These are phyloP conservation scores for Mycena latifolia DNA, from an alignment of 768 basidiomycete species.

Conservation along the genomic window DNA sequence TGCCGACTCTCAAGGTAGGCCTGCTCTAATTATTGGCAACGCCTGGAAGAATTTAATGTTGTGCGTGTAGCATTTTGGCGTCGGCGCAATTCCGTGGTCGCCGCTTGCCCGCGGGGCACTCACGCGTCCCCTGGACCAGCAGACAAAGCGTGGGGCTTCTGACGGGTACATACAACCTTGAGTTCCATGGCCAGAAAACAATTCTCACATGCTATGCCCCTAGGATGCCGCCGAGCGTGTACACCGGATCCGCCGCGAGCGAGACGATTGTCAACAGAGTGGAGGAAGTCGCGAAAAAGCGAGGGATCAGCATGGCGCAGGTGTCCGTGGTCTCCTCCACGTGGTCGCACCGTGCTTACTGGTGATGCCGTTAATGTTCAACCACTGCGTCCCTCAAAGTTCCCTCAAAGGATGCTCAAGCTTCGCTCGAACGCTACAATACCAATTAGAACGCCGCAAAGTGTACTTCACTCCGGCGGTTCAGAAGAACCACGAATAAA, in stretches of 20 bases:
- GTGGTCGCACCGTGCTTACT: too few species aligned
- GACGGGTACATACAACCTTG: constrained; percentile 45
- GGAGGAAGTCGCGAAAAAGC: constrained; percentile 66
- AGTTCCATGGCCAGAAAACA: too few species aligned
- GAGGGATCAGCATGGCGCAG: constrained; percentile 68
- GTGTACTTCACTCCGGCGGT: too few species aligned
- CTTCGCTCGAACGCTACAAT: too few species aligned
- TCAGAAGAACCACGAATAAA: too few species aligned
- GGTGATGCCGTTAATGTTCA: too few species aligned
- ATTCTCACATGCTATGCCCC: too few species aligned
- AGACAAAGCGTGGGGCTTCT: constrained; percentile 52
- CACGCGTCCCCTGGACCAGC: constrained; percentile 49
- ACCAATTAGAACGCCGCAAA: too few species aligned
- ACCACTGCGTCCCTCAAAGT: too few species aligned
- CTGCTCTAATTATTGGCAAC: not conserved
- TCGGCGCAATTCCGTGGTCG: constrained; percentile 71
- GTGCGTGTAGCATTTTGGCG: constrained; percentile 56
- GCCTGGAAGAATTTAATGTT: not conserved
- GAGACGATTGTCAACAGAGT: constrained; percentile 47
- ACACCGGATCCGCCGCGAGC: constrained; percentile 31
- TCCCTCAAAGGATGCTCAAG: too few species aligned
- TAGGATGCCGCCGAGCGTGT: constrained; percentile 23
- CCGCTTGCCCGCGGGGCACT: constrained; percentile 66
- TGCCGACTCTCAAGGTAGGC: constrained; percentile 65
- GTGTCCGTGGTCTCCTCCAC: too few species aligned